Base-by-base conservation (phyloP, 129 eudicot species). In the Escallonia rubra region DNA sequence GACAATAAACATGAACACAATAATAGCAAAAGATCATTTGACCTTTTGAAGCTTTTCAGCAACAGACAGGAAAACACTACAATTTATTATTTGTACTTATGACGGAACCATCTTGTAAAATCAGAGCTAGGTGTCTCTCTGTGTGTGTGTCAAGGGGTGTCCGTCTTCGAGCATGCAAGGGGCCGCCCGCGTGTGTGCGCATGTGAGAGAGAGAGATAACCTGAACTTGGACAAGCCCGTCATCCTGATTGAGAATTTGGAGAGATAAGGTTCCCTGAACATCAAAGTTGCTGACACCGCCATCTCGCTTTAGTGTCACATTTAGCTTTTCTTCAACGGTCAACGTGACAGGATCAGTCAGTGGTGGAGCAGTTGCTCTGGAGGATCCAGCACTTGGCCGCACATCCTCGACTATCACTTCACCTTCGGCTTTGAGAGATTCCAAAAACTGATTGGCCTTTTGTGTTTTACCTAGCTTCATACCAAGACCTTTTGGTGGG, bases 371-470 rank as follows among this genome's bases (percentile, higher is more conserved):
- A 81, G 93, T 79, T 54, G 96, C 61, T 76, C 75, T 87, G 63
- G 87, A 68, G 63, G 83, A 78, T 64, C 82, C 86, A 74, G 57
- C 61, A 74, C 70, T 85, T 12, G 97, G 99, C 39, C 87, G 79
- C 67, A 94, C 99, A 80, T 94, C 96, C 71, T 92, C 96, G 46
- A 92, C 76, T 76, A 89, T 83, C 54, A 81, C 78, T 81, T 94
- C 99, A 70, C 95, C 98, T 80, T 92, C 98, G 41, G 98, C 98
- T 78, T 88, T 92, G 57, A 92, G 86, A 57, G 98, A 92, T 74
- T 88, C 98, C 91, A 92, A 71, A 58, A 92, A 91, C 65, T 87
- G 88, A 82, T 80, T 92, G 45, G 95, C 82, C 84, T 55, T 86
- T 63, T 88, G 94, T 62, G 89, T 66, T 76, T 88, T 88, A 49